Evolutionary conservation across 2,329 filamentous ascomycete species (phyloP), one percentile per base, ranked within the genome.

Genomic region (Cucurbitaria berberidis): DNA sequence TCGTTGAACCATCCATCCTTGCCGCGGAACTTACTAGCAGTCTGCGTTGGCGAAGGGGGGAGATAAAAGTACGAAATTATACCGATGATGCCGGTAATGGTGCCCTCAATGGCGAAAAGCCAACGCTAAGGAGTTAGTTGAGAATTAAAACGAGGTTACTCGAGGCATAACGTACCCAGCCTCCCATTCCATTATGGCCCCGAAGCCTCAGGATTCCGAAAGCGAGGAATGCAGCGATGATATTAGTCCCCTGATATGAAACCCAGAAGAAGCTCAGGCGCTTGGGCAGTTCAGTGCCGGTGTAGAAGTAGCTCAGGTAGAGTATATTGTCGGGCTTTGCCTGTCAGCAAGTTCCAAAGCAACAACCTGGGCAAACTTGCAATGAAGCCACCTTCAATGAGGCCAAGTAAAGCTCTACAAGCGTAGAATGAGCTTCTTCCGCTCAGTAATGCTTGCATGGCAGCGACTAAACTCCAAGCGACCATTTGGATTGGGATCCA

Each of bases 391-490:
- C 70, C 78, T 57, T 77, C 77, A 30, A 80, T 73, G 16, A 78
- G 61, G 3, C 78, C 77, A 2, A 80, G 66, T 1, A 80, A 64
- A 13, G 72, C 73, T 24, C 79, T 67, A n/a, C 68, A 73, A 5
- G 74, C 72, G 48, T 68, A 78, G 51, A 80, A 80, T 2, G 73
- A 74, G 1, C 69, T 68, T 29, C 73, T 75, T 1, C 78, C 82
- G 21, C 32, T 63, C 3, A 95, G 80, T 3, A 91, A 77, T 0
- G 89, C 88, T 70, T 95, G 90, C 76, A 89, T 82, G 55, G 86
- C 86, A 74, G 76, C 65, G 55, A 80, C 77, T 1, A 79, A 43
- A 53, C 73, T 75, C 78, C 79, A 80, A 4, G 70, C 69, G 3
- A 79, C 69, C 75, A 66, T 66, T 30, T 66, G 61, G 15, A 66